Base-by-base conservation (phyloP, 208 protist genomes). In the Strigomonas galati region DNA sequence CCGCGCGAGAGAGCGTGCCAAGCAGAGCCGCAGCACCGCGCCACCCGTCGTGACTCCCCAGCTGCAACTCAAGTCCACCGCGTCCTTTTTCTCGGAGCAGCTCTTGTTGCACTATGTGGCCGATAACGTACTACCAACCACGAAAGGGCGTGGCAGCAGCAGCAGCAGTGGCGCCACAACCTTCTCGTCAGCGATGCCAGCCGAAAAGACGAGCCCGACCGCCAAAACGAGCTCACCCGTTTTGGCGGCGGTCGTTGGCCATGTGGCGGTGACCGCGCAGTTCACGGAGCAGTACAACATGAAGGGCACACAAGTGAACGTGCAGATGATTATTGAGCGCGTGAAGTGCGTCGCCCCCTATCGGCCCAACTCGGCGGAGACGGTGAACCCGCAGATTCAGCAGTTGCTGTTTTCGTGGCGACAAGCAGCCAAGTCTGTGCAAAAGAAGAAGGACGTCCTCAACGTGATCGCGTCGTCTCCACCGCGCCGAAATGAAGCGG, bases 91-190 rank as follows among this genome's bases (percentile, higher is more conserved):
- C 62, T 76, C 82, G 0, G 64, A 92, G 19, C 72, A 79, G 58
- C 52, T 95, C 17, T 59, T 79, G 12, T 28, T 84, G 40, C 75
- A 88, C 63, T 95, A 95, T 67, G 78, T 92, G 31, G 85, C 85
- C 15, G 89, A 95, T 65, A 70, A 69, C 21, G 73, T 87, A 17
- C 28, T 88, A 48, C 58, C 67, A 17, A 32, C 21, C 46, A 2
- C 32, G 24, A 52, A 56, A 23, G 56, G 56, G 31, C 23, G 23
- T 6, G 52, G 52, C 15, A 48, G 17, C 48, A n/a, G 21, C 37
- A 24, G n/a, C 1, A 28, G 26, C 48, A 57, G 53, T 32, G 35
- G 54, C 32, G 56, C 23, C 1, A 55, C n/a, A 28, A 60, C 26
- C n/a, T 30, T 14, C 19, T 58, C 31, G 30, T 15, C 24, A 7